phyloP scores from a whole-genome alignment of 2,329 filamentous ascomycete genomes.

The Diaporthe amygdali region DNA sequence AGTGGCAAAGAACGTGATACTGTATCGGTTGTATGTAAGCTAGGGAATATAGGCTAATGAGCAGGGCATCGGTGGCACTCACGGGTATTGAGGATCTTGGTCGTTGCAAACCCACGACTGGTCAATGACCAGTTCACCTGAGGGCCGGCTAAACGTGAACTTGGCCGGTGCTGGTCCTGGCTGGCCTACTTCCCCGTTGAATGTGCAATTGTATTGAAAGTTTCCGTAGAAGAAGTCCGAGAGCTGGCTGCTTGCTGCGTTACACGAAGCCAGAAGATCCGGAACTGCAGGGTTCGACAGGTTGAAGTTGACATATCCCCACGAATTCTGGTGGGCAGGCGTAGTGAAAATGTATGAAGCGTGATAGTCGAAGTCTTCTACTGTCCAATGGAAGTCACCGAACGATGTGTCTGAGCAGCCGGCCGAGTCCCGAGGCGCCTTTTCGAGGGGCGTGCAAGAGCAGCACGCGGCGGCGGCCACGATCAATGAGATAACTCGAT shows the following conservation, averaged over 20 bases:
- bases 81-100: slow-evolving; percentile 43
- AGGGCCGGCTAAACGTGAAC: slow-evolving; percentile 49
- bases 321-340: slow-evolving; percentile 55
- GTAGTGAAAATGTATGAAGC: slow-evolving; percentile 55
- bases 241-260: slow-evolving; percentile 46
- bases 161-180: slow-evolving; percentile 36
- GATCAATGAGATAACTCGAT: background rate
- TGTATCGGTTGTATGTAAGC: slow-evolving; percentile 20
- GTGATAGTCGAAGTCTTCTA: slow-evolving; percentile 53
- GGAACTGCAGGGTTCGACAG: slow-evolving; percentile 51
- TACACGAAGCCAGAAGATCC: slow-evolving; percentile 42
- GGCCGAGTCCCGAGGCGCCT: slow-evolving; percentile 27
- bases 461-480: background rate
- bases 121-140: slow-evolving; percentile 45
- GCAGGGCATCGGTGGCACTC: slow-evolving; percentile 25
- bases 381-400: slow-evolving; percentile 43
- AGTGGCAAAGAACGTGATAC: slow-evolving; percentile 38
- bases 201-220: slow-evolving; percentile 47
- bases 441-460: slow-evolving; percentile 27
- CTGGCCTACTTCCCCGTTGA: slow-evolving; percentile 30
- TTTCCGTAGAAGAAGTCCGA: slow-evolving; percentile 57
- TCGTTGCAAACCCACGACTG: slow-evolving; percentile 56
- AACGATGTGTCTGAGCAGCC: slow-evolving; percentile 41
- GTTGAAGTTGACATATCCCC: slow-evolving; percentile 54
- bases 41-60: background rate